Evolutionary conservation across 164 flowering plant species (phyloP), one percentile per base, ranked within the genome.

Genomic region (Houttuynia cordata): DNA sequence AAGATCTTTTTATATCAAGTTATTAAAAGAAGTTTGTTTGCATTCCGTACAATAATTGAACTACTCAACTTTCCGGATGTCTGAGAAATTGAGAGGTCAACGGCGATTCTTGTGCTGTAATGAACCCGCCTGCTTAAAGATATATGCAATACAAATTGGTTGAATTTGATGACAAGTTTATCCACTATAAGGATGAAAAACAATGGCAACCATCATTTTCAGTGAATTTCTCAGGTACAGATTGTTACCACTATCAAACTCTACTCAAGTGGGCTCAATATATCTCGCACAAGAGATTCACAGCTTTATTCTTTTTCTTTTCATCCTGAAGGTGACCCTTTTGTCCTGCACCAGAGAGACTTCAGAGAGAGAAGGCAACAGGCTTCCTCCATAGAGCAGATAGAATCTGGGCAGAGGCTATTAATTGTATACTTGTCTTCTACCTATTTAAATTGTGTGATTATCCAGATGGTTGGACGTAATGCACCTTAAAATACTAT

Each of bases 241-340:
- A 51, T 41, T 22, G 42, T n/a, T 30, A 49, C 40, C 19, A 30
- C 47, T 22, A 57, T 40, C 57, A 24, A 20, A 8, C 54, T 49
- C 54, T 49, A 49, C 58, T 37, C 34, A 58, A 58, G 72, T 64
- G 62, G 65, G 65, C 37, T 57, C 65, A 51, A 47, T 19, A 30
- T 56, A 63, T 47, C 56, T 51, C 45, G 30, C 63, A n/a, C 58
- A 47, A 49, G 41, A 62, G 60, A 50, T 59, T 62, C 63, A 58
- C 23, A 17, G 40, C 24, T 62, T 55, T 34, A 18, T 66, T 66
- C 53, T 53, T 59, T 61, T 50, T 63, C 58, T 45, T 17, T 17
- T 12, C 2, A 12, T 3, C 41, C 25, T 66, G 73, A 70, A 56
- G 37, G 23, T 24, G 67, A 70, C 69, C 37, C 37, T 63, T 66